Conservation (phyloP, 169 alveolate genomes). For the Amoebophrya sp. region DNA sequence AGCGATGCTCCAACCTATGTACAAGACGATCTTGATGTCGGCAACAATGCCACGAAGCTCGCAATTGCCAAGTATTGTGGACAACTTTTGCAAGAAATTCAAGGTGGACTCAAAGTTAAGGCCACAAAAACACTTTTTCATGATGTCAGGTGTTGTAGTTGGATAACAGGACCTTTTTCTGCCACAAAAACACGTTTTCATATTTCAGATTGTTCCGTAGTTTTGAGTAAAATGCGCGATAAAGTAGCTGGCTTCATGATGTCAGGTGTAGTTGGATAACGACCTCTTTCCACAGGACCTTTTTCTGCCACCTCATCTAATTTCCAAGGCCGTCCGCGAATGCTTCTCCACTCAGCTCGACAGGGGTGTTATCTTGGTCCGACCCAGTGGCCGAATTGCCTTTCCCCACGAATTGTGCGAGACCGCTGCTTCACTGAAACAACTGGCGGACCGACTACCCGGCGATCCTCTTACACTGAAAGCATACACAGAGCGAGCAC, state of each 20-base stretch:
- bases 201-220: no score
- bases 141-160: no score
- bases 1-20: conserved; percentile 48
- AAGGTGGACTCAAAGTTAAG: background rate
- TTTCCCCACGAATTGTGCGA: conserved; percentile 38
- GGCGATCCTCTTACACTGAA: conserved; percentile 43
- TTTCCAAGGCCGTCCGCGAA: conserved; percentile 37
- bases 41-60: conserved; percentile 40
- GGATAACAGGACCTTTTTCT: no score
- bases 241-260: background rate
- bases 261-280: background rate
- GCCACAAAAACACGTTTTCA: no score
- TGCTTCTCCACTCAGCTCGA: conserved; percentile 47
- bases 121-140: no score
- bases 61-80: background rate
- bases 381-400: conserved; percentile 43
- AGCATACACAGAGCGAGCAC: conserved; percentile 46
- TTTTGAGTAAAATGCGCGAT: no score
- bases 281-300: no score
- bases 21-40: conserved; percentile 45
- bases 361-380: conserved; percentile 42
- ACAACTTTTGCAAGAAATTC: background rate
- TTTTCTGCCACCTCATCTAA: no score
- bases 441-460: conserved; percentile 38
- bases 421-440: background rate